Base-by-base conservation (phyloP, 768 basidiomycete genomes). In the Podaxis carcinomalis region DNA sequence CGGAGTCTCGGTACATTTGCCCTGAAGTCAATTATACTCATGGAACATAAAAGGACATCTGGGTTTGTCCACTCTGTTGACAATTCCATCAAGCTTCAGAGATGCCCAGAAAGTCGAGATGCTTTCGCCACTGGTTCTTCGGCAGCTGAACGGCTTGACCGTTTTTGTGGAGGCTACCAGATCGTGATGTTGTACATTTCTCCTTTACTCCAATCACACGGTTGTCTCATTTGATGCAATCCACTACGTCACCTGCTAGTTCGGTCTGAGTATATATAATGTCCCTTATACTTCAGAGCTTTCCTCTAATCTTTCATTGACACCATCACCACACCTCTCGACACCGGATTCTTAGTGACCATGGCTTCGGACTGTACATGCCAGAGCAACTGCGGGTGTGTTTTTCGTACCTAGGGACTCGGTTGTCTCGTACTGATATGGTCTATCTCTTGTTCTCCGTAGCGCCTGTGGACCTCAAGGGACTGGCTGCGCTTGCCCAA, bases 281-380 rank as follows among this genome's bases (percentile, higher is more conserved):
- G 19, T 11, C 25, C 7, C 19, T 27, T 10, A 19, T 47, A 10
- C 21, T 27, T 19, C 25, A 32, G 44, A 21, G 10, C 28, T 66
- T 44, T 39, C 21, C 46, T 6, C 21, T 4, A 5, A 19, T 4
- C 14, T 27, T 11, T 21, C 13, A 5, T 27, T 11, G 5, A 23
- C 9, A 7, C 32, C 7, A 44, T 42, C 11, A 35, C 27, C 9
- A 50, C 10, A 19, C 19, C 27, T 28, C 23, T 36, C 32, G 37
- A 54, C 21, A 37, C 19, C 9, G 42, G 5, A 19, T 39, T 56
- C 11, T 42, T 19, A 16, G 19, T 19, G 11, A 58, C 47, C 5
- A 58, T 58, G 57, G 28, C 57, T n/a, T 21, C 35, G 7, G 56
- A 57, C 16, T 58, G 57, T 21, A 50, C 35, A 1, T 58, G 57